A percentile compares a stretch with the other conserved stretches of the same genome.
Conservation (phyloP, 805 yeast genomes). For the Candida cerambycidarum region DNA sequence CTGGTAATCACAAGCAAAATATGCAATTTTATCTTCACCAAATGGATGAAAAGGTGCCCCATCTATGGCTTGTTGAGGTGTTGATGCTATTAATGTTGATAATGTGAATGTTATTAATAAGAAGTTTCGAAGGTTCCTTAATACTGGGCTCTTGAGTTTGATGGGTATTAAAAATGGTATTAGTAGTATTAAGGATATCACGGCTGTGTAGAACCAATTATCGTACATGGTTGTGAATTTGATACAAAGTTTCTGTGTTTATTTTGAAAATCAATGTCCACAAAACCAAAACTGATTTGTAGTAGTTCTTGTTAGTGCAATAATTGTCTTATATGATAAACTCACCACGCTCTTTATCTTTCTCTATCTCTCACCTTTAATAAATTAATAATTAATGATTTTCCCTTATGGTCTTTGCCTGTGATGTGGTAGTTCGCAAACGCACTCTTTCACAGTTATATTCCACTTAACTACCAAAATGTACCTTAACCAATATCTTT, state of each 20-base stretch:
- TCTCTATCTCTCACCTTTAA: too few species aligned
- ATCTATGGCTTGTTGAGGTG: conserved; percentile 33
- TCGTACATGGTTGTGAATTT: conserved; percentile 16
- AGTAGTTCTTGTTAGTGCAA: too few species aligned
- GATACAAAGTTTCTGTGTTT: neutral
- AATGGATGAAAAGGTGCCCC: conserved; percentile 35
- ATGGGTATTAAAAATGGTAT: conserved; percentile 34
- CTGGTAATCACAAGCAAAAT: conserved; percentile 29
- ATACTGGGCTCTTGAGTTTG: conserved; percentile 48
- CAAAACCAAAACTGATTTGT: too few species aligned
- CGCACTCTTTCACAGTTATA: too few species aligned
- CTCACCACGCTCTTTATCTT: too few species aligned
- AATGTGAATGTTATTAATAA: conserved; percentile 15
- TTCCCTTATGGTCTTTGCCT: too few species aligned
- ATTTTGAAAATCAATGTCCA: neutral
- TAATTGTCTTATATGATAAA: too few species aligned
- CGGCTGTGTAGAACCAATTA: conserved; percentile 16
- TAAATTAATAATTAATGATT: too few species aligned
- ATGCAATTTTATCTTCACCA: conserved; percentile 30
- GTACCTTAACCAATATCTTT: too few species aligned
- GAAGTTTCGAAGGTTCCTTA: conserved; percentile 21
- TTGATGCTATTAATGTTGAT: conserved; percentile 29
- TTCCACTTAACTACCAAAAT: too few species aligned
- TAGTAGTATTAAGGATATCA: conserved; percentile 15
- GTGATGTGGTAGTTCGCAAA: too few species aligned